Evolutionary conservation across 306 rosid genomes (phyloP).

Genomic region (Vigna hirtella): DNA sequence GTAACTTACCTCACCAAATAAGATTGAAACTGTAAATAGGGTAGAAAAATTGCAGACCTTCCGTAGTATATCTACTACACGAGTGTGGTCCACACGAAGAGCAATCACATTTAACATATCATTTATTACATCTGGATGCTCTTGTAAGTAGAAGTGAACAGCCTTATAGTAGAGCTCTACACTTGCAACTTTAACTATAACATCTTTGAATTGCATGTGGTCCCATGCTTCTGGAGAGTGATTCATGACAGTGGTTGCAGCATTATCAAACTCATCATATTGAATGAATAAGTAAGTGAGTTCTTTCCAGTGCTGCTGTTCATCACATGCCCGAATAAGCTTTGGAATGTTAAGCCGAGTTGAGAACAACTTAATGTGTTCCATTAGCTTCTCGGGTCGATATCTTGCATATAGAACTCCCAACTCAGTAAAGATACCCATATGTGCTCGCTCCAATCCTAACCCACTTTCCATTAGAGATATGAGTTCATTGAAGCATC

Average conservation of each 20-base stretch:
- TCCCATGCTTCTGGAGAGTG: constrained; percentile 99
- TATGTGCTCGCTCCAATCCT: constrained; percentile 94
- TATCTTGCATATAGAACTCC: constrained; percentile 97
- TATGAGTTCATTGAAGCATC: constrained; percentile 94
- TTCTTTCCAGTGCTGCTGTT: constrained; percentile 97
- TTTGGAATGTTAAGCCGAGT: constrained; percentile 94
- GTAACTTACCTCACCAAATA: constrained; percentile 16
- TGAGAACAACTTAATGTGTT: constrained; percentile 90
- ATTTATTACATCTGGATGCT: constrained; percentile 90
- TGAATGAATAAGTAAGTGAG: constrained; percentile 88
- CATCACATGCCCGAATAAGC: constrained; percentile 97
- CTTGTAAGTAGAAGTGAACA: constrained; percentile 95
- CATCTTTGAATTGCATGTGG: constrained; percentile 97
- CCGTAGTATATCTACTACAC: constrained; percentile 93
- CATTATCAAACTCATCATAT: constrained; percentile 96
- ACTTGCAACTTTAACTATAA: constrained; percentile 93
- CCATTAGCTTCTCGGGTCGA: constrained; percentile 93
- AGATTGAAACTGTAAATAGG: not conserved
- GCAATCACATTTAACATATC: constrained; percentile 94
- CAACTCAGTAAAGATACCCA: constrained; percentile 97
- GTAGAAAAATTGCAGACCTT: constrained; percentile 62
- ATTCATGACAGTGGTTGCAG: constrained; percentile 93
- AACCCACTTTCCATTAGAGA: constrained; percentile 97
- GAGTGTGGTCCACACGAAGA: constrained; percentile 95
- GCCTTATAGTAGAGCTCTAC: constrained; percentile 96